Base-by-base conservation (phyloP, 1,284 basidiomycete species). In the Leccinum huronense region DNA sequence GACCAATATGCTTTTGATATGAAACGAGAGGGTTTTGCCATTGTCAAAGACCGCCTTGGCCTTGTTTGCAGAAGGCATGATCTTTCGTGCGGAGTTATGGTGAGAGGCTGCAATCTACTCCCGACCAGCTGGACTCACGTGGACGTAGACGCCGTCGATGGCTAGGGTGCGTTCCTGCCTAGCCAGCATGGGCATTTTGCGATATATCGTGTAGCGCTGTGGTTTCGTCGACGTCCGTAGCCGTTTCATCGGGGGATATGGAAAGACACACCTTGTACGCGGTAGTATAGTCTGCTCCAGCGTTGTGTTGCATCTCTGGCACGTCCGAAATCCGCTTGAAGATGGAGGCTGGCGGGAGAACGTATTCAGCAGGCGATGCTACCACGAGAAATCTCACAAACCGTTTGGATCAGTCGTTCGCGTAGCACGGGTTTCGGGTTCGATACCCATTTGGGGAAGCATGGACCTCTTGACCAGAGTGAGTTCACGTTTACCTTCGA, bases 111-210 rank as follows among this genome's bases (percentile, higher is more conserved):
- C 11, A 3, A 4, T 27, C 1, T 19, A 57, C 8, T 33, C 42
- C 53, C 11, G 36, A 27, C 38, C 8, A 57, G 34, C 54, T n/a
- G 19, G 51, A 80, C 88, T 67, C 68, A 95, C 95, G 76, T 97
- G 94, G 42, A 98, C 86, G 74, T 98, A 98, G 68, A 91, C 93
- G 6, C 96, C 96, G 75, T 99, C 97, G 64, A 99, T 93, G 11
- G 96, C 96, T 1, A 99, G 84, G 2, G 89, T 88, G 8, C 96
- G 88, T 75, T 97, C 95, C 71, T 95, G 94, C 34, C 95, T 86
- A 2, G 95, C 90, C 40, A 95, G 82, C 87, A 98, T 96, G 2
- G 94, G 93, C 73, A 95, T 87, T 79, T 97, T 98, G 56, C 97
- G 90, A 71, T 92, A 93, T n/a, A 99, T 93, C 0, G 87, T 92